Conservation (phyloP, 768 basidiomycete species). For the Boletellus emodensis region DNA sequence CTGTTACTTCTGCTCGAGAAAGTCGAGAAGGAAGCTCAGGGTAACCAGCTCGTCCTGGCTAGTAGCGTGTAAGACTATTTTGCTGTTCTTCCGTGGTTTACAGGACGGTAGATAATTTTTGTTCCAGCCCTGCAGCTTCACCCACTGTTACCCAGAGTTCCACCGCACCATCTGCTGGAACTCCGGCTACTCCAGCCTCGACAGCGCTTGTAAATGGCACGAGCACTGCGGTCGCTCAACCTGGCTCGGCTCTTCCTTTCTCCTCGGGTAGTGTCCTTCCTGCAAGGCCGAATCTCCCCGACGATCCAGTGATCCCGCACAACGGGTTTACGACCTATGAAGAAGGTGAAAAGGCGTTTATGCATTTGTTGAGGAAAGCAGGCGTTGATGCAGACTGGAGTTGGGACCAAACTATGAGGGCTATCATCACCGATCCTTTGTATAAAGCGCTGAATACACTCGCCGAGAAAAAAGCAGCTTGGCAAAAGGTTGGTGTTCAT, state of each 20-base stretch:
- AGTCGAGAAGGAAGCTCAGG: slow-evolving; percentile 69
- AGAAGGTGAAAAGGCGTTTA: slow-evolving; percentile 93
- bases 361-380: slow-evolving; percentile 82
- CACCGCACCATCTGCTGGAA: slow-evolving; percentile 43
- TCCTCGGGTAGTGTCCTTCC: slow-evolving; percentile 59
- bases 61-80: slow-evolving; percentile 20
- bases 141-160: slow-evolving; percentile 42
- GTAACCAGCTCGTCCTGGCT: slow-evolving; percentile 35
- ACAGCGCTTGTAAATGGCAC: slow-evolving; percentile 47
- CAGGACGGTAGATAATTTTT: slow-evolving; percentile 4
- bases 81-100: not conserved
- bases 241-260: slow-evolving; percentile 59
- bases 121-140: slow-evolving; percentile 30
- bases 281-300: slow-evolving; percentile 73
- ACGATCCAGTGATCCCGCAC: slow-evolving; percentile 84
- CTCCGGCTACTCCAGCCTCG: slow-evolving; percentile 33
- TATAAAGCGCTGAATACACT: slow-evolving; percentile 92
- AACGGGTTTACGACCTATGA: slow-evolving; percentile 84
- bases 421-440: slow-evolving; percentile 95
- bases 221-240: slow-evolving; percentile 43
- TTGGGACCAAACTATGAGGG: slow-evolving; percentile 98
- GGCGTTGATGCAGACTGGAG: slow-evolving; percentile 92
- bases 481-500: slow-evolving; percentile 71
- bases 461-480: slow-evolving; percentile 91
- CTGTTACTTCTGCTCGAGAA: slow-evolving; percentile 79